Percentiles rank a stretch among this genome's conserved stretches.
Conservation (phyloP, 106 monocot species). For the Acorus calamus region DNA sequence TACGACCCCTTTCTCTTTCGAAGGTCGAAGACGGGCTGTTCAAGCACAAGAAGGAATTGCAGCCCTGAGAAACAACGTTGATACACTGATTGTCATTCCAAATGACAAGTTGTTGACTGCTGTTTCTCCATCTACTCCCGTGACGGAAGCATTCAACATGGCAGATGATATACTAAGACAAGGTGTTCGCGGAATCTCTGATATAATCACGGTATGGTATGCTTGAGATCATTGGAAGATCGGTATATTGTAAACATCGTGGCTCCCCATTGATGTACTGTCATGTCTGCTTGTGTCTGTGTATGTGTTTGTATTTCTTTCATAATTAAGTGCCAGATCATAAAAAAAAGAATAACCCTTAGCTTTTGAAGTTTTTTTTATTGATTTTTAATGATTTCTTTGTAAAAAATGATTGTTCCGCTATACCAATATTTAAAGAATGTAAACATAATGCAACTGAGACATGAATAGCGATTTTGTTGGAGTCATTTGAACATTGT, state of each 20-base stretch:
- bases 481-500: too few species aligned
- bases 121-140: constrained; percentile 83
- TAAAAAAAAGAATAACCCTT: too few species aligned
- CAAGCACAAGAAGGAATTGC: constrained; percentile 93
- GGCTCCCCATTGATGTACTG: background rate
- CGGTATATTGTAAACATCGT: background rate
- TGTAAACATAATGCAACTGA: too few species aligned
- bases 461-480: too few species aligned
- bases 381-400: too few species aligned
- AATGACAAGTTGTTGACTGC: constrained; percentile 88
- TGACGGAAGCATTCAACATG: constrained; percentile 88
- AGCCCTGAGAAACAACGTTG: constrained; percentile 67
- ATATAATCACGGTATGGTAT: constrained; percentile 64
- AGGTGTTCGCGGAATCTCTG: constrained; percentile 90
- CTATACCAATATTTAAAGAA: too few species aligned
- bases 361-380: too few species aligned
- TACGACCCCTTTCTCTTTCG: constrained; percentile 83
- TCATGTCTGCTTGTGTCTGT: background rate
- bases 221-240: background rate
- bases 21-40: constrained; percentile 68
- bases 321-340: too few species aligned
- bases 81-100: constrained; percentile 84
- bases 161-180: constrained; percentile 90
- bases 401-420: too few species aligned
- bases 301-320: too few species aligned